Evolutionary conservation across 495 filamentous ascomycete genomes (phyloP), one percentile per base, ranked within the genome.

Genomic region (Aspergillus indologenus): DNA sequence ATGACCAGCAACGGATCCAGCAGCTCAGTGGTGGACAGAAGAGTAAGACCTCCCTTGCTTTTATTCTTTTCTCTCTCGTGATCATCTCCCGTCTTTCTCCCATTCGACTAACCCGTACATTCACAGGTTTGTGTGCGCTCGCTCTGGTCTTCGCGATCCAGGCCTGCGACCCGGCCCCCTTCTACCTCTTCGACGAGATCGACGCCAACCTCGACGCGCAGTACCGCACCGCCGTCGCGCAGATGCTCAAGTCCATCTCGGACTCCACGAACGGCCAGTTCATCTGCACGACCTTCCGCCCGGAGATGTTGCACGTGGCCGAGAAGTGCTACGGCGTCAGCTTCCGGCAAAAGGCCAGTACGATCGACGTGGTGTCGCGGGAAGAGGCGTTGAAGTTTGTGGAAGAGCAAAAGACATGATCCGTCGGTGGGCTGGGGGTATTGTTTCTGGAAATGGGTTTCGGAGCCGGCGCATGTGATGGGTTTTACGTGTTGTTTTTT

Each of bases 141-240:
- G 93, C 93, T 55, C 83, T 99, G 50, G 91, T 99, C 61, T 98
- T 99, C 70, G 94, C 94, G n/a, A 96, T 99, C 71, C 94, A 99
- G 67, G 89, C 91, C 62, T 96, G 94, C 66, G 94, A 98, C 65
- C 94, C 95, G 6, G 93, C 92, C 18, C 94, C 94, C 14, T 98
- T 99, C 78, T 96, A 98, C 74, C 90, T 99, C 61, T 99, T 99
- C 61, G 94, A 99, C 70, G 94, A 99, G 76, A 96, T 99, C 67
- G 94, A 99, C 71, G 94, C 94, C 68, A 98, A 98, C 70, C 83
- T 99, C 20, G 94, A 99, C 73, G 92, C 92, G 8, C 94, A 97
- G 75, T 98, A 98, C 78, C 85, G 94, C 42, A 96, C 92, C 3
- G 92, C 93, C 1, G 92, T 96, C 21, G 94, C 94, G 5, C 81